A percentile compares a stretch with the other conserved stretches of the same genome.
phyloP scores from a whole-genome alignment of 306 rosid species.

The Amphicarpaea edgeworthii region DNA sequence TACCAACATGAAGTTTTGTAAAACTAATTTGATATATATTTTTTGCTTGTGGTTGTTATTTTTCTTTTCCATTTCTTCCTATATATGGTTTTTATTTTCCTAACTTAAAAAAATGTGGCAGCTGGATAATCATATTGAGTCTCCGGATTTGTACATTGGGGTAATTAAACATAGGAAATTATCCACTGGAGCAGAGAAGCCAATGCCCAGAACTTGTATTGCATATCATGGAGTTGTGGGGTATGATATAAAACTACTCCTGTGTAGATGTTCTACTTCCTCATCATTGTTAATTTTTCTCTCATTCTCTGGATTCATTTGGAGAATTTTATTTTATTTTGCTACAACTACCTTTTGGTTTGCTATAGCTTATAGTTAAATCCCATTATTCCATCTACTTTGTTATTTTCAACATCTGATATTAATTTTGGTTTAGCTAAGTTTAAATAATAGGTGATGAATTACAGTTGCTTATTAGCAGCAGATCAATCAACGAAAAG shows the following conservation, averaged over 20 bases:
- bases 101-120: slow-evolving; percentile 48
- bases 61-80: slow-evolving; percentile 13
- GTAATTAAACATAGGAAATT: slow-evolving; percentile 65
- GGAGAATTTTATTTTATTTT: background rate
- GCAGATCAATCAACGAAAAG: slow-evolving; percentile 26
- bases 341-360: slow-evolving; percentile 13
- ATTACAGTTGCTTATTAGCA: background rate
- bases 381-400: slow-evolving; percentile 14
- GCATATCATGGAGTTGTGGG: slow-evolving; percentile 71
- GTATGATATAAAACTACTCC: slow-evolving; percentile 55
- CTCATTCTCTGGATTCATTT: background rate
- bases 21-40: slow-evolving; percentile 25
- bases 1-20: slow-evolving; percentile 14
- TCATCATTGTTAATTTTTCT: slow-evolving; percentile 3
- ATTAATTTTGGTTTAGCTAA: slow-evolving; percentile 4
- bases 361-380: slow-evolving; percentile 5
- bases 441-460: slow-evolving; percentile 6
- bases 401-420: slow-evolving; percentile 2
- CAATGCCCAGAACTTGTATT: slow-evolving; percentile 56
- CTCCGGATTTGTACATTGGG: slow-evolving; percentile 78
- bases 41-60: slow-evolving; percentile 21
- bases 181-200: slow-evolving; percentile 63
- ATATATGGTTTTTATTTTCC: slow-evolving; percentile 16
- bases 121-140: slow-evolving; percentile 63
- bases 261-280: slow-evolving; percentile 32